Evolutionary conservation across 2,329 filamentous ascomycete species (phyloP).

Genomic region (Arthrobotrys sinensis): DNA sequence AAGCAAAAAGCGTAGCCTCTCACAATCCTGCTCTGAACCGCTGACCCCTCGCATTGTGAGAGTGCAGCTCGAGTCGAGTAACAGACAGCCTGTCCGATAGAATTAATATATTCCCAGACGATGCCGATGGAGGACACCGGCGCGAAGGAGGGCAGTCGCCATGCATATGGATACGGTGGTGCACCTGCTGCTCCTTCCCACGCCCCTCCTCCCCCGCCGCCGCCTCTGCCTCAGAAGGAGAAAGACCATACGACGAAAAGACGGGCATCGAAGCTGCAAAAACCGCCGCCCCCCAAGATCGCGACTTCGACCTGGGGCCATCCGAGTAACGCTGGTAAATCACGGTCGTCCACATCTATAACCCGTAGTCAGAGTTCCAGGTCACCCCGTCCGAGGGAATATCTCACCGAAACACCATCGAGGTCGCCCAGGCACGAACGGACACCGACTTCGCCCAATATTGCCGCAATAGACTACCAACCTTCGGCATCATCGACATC

Average conservation of each 20-base stretch:
- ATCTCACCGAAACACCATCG: constrained; percentile 58
- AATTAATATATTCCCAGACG: constrained; percentile 26
- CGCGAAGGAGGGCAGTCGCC: constrained; percentile 50
- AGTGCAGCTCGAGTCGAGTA: constrained; percentile 12
- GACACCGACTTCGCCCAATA: constrained; percentile 56
- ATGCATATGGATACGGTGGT: constrained; percentile 1
- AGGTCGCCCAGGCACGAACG: constrained; percentile 56
- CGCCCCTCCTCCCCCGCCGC: constrained; percentile 45
- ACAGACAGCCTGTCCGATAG: constrained; percentile 23
- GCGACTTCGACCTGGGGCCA: constrained; percentile 50
- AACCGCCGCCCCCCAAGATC: constrained; percentile 57
- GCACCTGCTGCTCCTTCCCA: constrained; percentile 37
- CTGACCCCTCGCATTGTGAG: constrained; percentile 37
- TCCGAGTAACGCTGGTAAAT: constrained; percentile 58
- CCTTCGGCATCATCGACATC: constrained; percentile 50
- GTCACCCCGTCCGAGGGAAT: constrained; percentile 51
- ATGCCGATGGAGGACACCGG: constrained; percentile 61
- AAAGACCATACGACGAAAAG: constrained; percentile 51
- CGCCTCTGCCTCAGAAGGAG: constrained; percentile 42
- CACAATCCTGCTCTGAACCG: constrained; percentile 37
- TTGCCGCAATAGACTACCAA: constrained; percentile 28
- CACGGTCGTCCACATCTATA: constrained; percentile 57
- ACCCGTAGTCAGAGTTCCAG: constrained; percentile 59
- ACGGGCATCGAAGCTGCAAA: constrained; percentile 52
- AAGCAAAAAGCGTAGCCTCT: constrained; percentile 48